Conservation (phyloP, 2,329 filamentous ascomycete species). For the Ascosphaera aggregata region DNA sequence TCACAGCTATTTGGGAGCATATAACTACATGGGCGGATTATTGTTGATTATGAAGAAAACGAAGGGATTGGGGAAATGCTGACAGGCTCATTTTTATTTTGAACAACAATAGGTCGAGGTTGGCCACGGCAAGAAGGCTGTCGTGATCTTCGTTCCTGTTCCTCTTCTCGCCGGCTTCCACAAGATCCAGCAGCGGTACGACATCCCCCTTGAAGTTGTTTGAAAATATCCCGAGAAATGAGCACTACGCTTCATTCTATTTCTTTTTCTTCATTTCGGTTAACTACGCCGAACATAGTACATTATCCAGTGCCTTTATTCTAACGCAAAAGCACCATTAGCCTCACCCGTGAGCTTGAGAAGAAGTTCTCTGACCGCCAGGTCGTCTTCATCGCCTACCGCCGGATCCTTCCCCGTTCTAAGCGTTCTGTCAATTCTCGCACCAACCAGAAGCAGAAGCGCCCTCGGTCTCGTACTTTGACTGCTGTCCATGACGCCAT, state of each 20-base stretch:
- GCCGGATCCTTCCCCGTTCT: constrained; percentile 94
- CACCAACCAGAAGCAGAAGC: constrained; percentile 96
- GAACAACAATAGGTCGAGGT: constrained; percentile 45
- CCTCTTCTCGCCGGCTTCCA: constrained; percentile 97
- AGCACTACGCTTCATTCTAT: too few relatives aligned
- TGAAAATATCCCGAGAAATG: too few relatives aligned
- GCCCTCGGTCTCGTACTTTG: constrained; percentile 88
- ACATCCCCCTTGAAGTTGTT: too few relatives aligned
- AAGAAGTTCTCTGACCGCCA: constrained; percentile 99
- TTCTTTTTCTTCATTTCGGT: too few relatives aligned
- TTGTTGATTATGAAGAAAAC: too few relatives aligned
- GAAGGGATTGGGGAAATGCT: not conserved
- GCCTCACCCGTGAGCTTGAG: constrained; percentile 98
- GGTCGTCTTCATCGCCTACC: constrained; percentile 95
- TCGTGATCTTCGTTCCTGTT: constrained; percentile 99
- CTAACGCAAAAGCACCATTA: constrained; percentile 16
- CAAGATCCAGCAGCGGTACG: constrained; percentile 99
- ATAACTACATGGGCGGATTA: too few relatives aligned
- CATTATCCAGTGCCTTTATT: not conserved
- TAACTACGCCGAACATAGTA: constrained; percentile 1
- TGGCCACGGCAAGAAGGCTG: constrained; percentile 99
- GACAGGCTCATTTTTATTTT: not conserved
- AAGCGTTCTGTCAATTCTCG: constrained; percentile 95
- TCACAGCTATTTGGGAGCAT: too few relatives aligned
- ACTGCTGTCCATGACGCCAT: constrained; percentile 98